phyloP scores from a whole-genome alignment of 1,139 yeast species.

The Geotrichum europaeum region DNA sequence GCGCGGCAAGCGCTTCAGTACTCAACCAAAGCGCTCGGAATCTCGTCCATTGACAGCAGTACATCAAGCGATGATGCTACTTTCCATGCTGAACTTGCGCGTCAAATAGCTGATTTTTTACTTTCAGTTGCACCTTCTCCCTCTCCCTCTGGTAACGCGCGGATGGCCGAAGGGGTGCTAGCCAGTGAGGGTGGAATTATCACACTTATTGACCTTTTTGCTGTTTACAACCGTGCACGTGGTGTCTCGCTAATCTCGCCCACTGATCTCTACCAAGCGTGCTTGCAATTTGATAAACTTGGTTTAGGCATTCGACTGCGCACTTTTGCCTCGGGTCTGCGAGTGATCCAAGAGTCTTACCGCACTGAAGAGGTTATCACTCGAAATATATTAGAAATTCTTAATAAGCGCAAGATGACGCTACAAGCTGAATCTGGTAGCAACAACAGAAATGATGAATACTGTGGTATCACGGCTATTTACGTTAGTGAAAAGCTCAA shows the following conservation, averaged over 20 bases:
- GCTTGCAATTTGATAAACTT: conserved; percentile 42
- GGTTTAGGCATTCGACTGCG: conserved; percentile 43
- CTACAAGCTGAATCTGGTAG: not conserved
- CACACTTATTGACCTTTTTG: conserved; percentile 55
- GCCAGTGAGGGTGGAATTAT: conserved; percentile 50
- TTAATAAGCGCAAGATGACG: conserved; percentile 19
- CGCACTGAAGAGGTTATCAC: conserved; percentile 34
- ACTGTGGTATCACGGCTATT: conserved; percentile 39
- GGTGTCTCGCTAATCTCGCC: conserved; percentile 59
- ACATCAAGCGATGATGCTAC: conserved; percentile 33
- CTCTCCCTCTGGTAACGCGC: not conserved
- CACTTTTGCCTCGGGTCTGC: conserved; percentile 39
- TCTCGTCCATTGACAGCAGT: conserved; percentile 36
- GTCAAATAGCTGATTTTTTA: conserved; percentile 55
- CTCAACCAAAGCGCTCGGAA: conserved; percentile 32
- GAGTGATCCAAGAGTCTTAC: conserved; percentile 43
- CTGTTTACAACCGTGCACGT: conserved; percentile 53
- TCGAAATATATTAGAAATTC: conserved; percentile 33
- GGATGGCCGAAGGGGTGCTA: conserved; percentile 31
- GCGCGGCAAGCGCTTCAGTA: conserved; percentile 30
- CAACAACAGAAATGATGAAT: not conserved
- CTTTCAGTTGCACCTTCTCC: conserved; percentile 9
- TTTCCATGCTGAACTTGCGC: conserved; percentile 46
- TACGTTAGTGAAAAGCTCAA: conserved; percentile 50
- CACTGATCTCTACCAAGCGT: conserved; percentile 48